Evolutionary conservation across 495 filamentous ascomycete species (phyloP), one percentile per base, ranked within the genome.

Genomic region (Annulohypoxylon moriforme): DNA sequence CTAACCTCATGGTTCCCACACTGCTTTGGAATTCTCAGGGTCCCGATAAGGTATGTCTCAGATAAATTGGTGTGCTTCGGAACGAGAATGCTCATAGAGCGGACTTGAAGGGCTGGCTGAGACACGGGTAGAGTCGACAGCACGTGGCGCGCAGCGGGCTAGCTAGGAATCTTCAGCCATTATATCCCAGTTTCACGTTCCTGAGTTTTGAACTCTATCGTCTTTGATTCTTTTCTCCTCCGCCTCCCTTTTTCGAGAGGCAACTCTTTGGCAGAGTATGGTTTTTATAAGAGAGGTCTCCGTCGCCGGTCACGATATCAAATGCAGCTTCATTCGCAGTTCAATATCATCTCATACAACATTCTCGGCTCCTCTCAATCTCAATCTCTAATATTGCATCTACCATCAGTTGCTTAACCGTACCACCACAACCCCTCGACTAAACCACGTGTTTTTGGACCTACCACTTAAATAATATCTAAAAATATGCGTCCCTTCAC

Each of bases 131-230:
- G 36, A 47, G 53, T 27, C 38, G 40, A 40, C 16, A 24, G 55
- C 70, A 65, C 60, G 60, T 68, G 64, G 60, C 53, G 49, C 20
- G 40, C 10, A n/a, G 38, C 33, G 9, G 56, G 56, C 31, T 55
- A 44, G 65, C 4, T 42, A 73, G 70, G 65, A 69, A 73, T 73
- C 65, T 68, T 69, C 70, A 61, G 65, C 69, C 69, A 64, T 55
- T 55, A 64, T 72, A 57, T 72, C 29, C 47, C 31, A 52, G 40
- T 34, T 31, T 40, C 50, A 31, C 36, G 56, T 66, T 59, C 53
- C 58, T 42, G n/a, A 58, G 10, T 52, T 36, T 40, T 71, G 22
- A n/a, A 13, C 18, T 55, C 10, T 44, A 64, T 53, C 16, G 46
- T 34, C 40, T 67, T 33, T 33, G 46, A 58, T 67, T 72, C 58